Percentiles rank a stretch among this genome's conserved stretches.
These are phyloP conservation scores for Yamagishiella unicocca DNA, from an alignment of 139 green algal genomes.

Conservation along the genomic window DNA sequence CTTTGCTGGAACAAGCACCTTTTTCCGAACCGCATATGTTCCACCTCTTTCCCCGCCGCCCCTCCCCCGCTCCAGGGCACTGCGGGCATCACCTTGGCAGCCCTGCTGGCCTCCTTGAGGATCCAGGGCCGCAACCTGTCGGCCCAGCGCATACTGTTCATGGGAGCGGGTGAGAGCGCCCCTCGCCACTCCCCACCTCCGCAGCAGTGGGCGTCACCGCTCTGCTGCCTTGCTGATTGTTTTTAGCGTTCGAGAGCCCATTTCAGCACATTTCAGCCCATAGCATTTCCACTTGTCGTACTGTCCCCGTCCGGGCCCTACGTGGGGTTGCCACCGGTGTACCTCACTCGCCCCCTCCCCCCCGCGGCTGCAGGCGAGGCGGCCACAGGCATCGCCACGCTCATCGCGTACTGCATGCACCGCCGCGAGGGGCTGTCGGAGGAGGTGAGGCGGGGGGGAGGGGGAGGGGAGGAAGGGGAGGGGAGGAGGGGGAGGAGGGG, in stretches of 20 bases:
- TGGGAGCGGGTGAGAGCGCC: slow-evolving; percentile 65
- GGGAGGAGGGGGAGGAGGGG: too few species aligned
- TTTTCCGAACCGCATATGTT: too few species aligned
- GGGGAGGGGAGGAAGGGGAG: not conserved
- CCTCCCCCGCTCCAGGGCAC: slow-evolving; percentile 75
- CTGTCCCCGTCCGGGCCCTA: too few species aligned
- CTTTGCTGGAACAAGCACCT: too few species aligned
- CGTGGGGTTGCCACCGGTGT: too few species aligned
- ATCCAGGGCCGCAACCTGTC: slow-evolving; percentile 53
- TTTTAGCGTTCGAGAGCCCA: too few species aligned
- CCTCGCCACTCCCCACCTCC: too few species aligned
- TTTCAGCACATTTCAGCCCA: too few species aligned
- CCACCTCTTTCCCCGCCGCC: not conserved
- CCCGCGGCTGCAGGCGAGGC: slow-evolving; percentile 71
- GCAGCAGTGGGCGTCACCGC: too few species aligned
- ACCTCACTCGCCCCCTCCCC: not conserved
- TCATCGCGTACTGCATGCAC: slow-evolving; percentile 72
- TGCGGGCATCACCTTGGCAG: slow-evolving; percentile 84
- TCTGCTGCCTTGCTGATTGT: too few species aligned
- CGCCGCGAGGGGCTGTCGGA: slow-evolving; percentile 59
- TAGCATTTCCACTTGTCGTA: too few species aligned
- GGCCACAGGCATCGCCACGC: slow-evolving; percentile 82
- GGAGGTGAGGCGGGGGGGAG: slow-evolving; percentile 25
- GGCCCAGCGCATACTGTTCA: slow-evolving; percentile 80
- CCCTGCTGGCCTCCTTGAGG: slow-evolving; percentile 73